Percentiles rank a stretch among this genome's conserved stretches.
These are phyloP conservation scores for Microthlaspi erraticum DNA, from an alignment of 345 rosid species.

Conservation along the genomic window DNA sequence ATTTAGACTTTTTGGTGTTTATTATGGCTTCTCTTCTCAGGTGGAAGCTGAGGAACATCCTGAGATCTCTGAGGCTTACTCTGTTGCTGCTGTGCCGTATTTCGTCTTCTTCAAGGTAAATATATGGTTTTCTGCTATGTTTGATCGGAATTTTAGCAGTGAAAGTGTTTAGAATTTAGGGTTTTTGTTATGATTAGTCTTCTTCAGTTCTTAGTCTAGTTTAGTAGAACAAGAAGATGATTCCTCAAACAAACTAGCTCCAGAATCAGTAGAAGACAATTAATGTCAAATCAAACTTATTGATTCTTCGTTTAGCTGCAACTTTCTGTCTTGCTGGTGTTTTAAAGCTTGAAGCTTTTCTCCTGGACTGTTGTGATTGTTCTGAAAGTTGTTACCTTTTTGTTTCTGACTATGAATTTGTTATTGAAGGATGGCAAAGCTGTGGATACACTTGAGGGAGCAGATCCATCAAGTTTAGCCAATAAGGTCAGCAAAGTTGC, in stretches of 20 bases:
- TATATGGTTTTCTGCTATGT: neutral
- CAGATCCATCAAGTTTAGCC: constrained; percentile 96
- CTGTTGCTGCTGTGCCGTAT: constrained; percentile 90
- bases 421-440: constrained; percentile 72
- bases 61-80: constrained; percentile 77
- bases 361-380: neutral
- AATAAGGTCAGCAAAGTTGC: constrained; percentile 84
- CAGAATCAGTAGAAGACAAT: neutral
- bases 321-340: constrained; percentile 10
- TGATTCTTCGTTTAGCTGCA: neutral
- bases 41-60: constrained; percentile 99
- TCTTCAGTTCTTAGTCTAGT: neutral
- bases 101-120: constrained; percentile 87
- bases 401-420: constrained; percentile 1
- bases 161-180: neutral
- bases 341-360: constrained; percentile 10
- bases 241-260: neutral
- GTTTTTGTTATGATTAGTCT: constrained; percentile 22
- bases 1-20: neutral
- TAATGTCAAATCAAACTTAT: neutral
- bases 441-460: constrained; percentile 89
- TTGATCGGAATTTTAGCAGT: neutral
- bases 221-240: constrained; percentile 13
- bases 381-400: constrained; percentile 18
- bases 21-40: constrained; percentile 46